These are phyloP conservation scores for Alnus glutinosa DNA, from an alignment of 306 rosid genomes.

Conservation along the genomic window DNA sequence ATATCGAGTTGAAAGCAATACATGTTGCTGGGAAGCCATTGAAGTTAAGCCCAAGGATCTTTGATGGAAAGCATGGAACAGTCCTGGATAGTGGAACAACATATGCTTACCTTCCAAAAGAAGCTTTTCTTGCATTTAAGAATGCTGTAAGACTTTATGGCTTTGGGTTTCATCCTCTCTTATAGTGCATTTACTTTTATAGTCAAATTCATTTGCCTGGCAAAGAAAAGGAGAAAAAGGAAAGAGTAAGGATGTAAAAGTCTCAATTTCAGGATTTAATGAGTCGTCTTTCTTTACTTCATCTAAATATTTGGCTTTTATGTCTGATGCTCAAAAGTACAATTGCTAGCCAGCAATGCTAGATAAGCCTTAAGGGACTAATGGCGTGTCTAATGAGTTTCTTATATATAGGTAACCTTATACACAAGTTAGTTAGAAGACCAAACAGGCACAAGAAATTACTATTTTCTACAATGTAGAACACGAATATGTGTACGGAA, in stretches of 20 bases:
- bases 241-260: not conserved
- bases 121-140: slow-evolving; percentile 72
- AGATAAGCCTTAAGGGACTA: not conserved
- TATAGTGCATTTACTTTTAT: not conserved
- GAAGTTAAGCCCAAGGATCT: slow-evolving; percentile 60
- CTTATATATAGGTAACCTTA: not conserved
- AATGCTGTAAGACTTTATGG: slow-evolving; percentile 65
- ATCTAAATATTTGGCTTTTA: not conserved
- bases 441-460: not conserved
- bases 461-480: not conserved
- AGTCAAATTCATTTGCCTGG: slow-evolving; percentile 7
- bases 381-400: not conserved
- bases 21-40: slow-evolving; percentile 84
- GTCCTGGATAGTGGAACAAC: slow-evolving; percentile 98
- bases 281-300: not conserved
- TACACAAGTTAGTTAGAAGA: not conserved
- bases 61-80: slow-evolving; percentile 84
- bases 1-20: slow-evolving; percentile 85
- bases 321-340: not conserved
- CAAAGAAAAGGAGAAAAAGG: not conserved
- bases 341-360: not conserved
- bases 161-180: not conserved
- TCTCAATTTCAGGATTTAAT: not conserved
- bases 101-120: slow-evolving; percentile 84
- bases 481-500: not conserved